These are phyloP conservation scores for Fagus sylvatica DNA, from an alignment of 306 rosid species.

Conservation along the genomic window DNA sequence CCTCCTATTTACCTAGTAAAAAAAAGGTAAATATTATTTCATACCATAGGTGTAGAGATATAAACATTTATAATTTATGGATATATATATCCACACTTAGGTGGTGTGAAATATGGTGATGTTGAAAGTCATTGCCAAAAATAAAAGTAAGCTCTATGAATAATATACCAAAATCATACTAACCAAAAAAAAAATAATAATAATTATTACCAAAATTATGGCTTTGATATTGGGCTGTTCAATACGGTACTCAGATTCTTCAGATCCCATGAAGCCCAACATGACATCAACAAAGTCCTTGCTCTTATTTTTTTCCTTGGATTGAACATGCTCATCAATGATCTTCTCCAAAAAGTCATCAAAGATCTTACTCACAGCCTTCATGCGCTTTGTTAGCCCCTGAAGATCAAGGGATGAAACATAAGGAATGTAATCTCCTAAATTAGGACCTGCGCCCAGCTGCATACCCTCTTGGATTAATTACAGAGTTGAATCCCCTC, in stretches of 20 bases:
- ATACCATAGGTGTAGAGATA: too few species aligned
- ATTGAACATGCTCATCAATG: conserved; percentile 55
- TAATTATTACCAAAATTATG: conserved; percentile 49
- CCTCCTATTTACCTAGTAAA: too few species aligned
- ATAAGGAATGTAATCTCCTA: conserved; percentile 61
- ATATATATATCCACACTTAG: too few species aligned
- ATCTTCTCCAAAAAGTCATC: conserved; percentile 59
- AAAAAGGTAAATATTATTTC: too few species aligned
- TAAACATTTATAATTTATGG: too few species aligned
- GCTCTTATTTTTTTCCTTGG: conserved; percentile 24
- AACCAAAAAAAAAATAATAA: too few species aligned
- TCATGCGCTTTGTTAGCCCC: conserved; percentile 49
- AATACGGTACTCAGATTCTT: conserved; percentile 47
- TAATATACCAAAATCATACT: too few species aligned
- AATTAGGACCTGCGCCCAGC: conserved; percentile 33
- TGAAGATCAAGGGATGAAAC: conserved; percentile 57
- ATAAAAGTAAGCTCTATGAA: not conserved
- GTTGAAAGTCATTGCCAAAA: too few species aligned
- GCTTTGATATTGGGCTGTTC: conserved; percentile 60
- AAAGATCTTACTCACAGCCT: conserved; percentile 38
- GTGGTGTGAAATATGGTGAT: too few species aligned
- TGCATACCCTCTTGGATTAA: conserved; percentile 52
- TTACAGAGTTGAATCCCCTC: conserved; percentile 52
- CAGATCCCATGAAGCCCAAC: conserved; percentile 45
- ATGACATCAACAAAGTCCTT: conserved; percentile 71